Conservation (phyloP, 768 basidiomycete species). For the Boletus tylopilopsis region DNA sequence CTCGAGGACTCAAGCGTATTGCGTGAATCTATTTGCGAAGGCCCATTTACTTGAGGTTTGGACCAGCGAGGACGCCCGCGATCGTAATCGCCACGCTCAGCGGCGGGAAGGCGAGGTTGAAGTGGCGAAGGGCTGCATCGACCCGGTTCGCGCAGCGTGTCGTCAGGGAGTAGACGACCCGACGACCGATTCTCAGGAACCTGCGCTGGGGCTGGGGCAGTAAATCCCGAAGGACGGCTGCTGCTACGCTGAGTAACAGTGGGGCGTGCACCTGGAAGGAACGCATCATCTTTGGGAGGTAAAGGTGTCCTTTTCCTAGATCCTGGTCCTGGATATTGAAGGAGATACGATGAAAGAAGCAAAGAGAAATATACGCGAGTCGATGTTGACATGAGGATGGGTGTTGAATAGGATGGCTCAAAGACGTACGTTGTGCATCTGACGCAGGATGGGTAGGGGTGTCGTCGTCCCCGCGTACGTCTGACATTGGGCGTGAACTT, state of each 20-base stretch:
- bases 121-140: constrained; percentile 15
- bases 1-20: constrained; percentile 17
- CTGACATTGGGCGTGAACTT: constrained; percentile 18
- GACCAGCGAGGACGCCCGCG: constrained; percentile 13
- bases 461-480: constrained; percentile 18
- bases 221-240: constrained; percentile 5
- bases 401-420: constrained; percentile 26
- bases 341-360: constrained; percentile 17
- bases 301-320: constrained; percentile 36
- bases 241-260: constrained; percentile 9
- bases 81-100: constrained; percentile 17
- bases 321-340: constrained; percentile 26
- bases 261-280: constrained; percentile 20
- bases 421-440: constrained; percentile 38
- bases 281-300: constrained; percentile 33
- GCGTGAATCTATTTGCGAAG: constrained; percentile 12
- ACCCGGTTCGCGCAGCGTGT: constrained; percentile 4
- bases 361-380: constrained; percentile 20
- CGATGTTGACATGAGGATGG: constrained; percentile 28
- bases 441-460: constrained; percentile 17
- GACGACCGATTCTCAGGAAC: constrained; percentile 7
- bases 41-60: constrained; percentile 11
- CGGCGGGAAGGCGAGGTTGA: background rate
- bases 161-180: constrained; percentile 1
- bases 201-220: constrained; percentile 1